Conservation (phyloP, 805 yeast genomes). For the Candida sonorensis region DNA sequence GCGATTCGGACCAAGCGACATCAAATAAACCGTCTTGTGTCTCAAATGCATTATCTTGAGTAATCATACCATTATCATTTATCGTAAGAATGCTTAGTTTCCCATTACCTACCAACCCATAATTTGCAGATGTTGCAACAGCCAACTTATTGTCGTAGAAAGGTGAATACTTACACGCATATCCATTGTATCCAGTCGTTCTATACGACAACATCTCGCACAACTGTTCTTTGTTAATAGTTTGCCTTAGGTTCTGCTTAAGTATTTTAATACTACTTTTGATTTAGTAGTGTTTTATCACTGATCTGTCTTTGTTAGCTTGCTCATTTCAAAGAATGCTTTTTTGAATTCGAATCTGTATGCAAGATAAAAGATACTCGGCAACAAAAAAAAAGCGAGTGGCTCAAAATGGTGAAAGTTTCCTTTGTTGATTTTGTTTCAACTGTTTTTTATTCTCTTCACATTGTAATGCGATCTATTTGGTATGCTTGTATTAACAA, state of each 20-base stretch:
- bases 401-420: too few species aligned
- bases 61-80: slow-evolving; percentile 55
- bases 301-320: too few species aligned
- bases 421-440: too few species aligned
- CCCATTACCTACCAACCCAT: slow-evolving; percentile 93
- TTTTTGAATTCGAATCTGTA: too few species aligned
- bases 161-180: slow-evolving; percentile 84
- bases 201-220: slow-evolving; percentile 58
- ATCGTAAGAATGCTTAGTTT: slow-evolving; percentile 66
- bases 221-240: too few species aligned
- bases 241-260: background rate
- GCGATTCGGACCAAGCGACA: slow-evolving; percentile 82
- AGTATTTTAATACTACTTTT: background rate
- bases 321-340: too few species aligned
- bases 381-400: too few species aligned
- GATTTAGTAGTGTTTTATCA: background rate
- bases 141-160: slow-evolving; percentile 85
- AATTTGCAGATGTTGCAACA: slow-evolving; percentile 86
- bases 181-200: slow-evolving; percentile 80
- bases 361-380: background rate
- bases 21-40: slow-evolving; percentile 93
- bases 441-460: too few species aligned
- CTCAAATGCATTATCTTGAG: slow-evolving; percentile 54
- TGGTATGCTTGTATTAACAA: too few species aligned
- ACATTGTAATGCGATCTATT: too few species aligned